These are phyloP conservation scores for Jacaranda mimosifolia DNA, from an alignment of 257 asterid species.

Conservation along the genomic window DNA sequence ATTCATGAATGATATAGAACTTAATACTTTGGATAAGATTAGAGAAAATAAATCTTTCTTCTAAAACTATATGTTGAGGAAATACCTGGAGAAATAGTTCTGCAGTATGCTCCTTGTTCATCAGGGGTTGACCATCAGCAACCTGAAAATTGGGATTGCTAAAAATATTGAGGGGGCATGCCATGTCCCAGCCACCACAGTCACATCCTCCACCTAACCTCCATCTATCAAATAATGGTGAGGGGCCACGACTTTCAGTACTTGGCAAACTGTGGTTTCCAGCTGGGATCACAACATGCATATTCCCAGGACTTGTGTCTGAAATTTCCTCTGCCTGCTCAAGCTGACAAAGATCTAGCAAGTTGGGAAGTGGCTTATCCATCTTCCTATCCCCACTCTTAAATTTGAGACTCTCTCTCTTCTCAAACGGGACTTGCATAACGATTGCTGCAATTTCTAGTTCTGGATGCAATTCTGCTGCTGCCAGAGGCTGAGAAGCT, in stretches of 20 bases:
- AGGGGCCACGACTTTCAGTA: constrained; percentile 66
- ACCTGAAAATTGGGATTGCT: constrained; percentile 49
- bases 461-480: constrained; percentile 61
- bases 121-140: constrained; percentile 46
- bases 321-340: constrained; percentile 42
- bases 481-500: constrained; percentile 44
- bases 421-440: constrained; percentile 74
- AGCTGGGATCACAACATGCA: constrained; percentile 82
- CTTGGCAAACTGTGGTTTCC: constrained; percentile 86
- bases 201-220: constrained; percentile 92
- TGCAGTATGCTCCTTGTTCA: constrained; percentile 52
- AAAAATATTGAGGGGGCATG: constrained; percentile 78
- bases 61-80: neutral
- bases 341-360: constrained; percentile 52
- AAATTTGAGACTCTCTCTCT: constrained; percentile 72
- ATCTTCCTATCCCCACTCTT: constrained; percentile 51
- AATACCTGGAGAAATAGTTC: constrained; percentile 82
- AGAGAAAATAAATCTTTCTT: neutral
- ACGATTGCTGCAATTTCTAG: constrained; percentile 79
- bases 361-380: constrained; percentile 46
- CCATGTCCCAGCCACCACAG: constrained; percentile 99
- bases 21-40: neutral
- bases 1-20: neutral
- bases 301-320: constrained; percentile 45
- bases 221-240: constrained; percentile 89